Evolutionary conservation across 495 filamentous ascomycete genomes (phyloP), one percentile per base, ranked within the genome.

Genomic region (Hypoxylon cercidicola): DNA sequence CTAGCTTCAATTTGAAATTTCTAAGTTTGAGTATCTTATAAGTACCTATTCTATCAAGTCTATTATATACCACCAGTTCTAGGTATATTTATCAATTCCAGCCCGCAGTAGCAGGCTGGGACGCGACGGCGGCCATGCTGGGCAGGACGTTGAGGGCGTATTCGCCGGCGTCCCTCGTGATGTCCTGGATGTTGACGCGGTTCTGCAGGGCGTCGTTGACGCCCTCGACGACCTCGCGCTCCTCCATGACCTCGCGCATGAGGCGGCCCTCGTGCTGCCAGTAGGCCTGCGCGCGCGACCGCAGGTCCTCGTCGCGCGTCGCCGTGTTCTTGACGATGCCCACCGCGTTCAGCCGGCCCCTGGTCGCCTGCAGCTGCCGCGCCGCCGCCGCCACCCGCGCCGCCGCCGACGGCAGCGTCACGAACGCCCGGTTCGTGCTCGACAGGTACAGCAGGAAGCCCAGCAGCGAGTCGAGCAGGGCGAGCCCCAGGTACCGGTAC

Each of bases 361-460:
- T 79, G 18, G 74, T 72, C 1, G 44, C 61, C 41, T 72, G 74
- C 34, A 87, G 59, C 19, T 68, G 69, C 34, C 77, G 72, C 18
- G 73, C 68, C 0, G 74, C 69, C 5, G 60, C 50, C 63, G 87
- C 83, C 7, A 87, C 66, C 32, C 81, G 77, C 69, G 81, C 81
- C 1, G 80, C 81, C 0, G 83, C 49, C 12, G 68, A 55, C n/a
- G 75, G 77, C 23, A 73, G 82, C 72, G 32, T 77, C 34, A 66
- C 75, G 73, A 82, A 80, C 1, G 79, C 78, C 12, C 94, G 85
- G 66, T 93, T 90, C 16, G 95, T 97, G 19, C 86, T 84, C 0
- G 88, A 85, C 12, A 93, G 79, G 75, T 88, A 97, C 12, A 97
- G 75, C 5, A n/a, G n/a, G n/a, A n/a, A 89, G 73, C 12, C 72